Base-by-base conservation (phyloP, 495 filamentous ascomycete genomes). In the Penicillium robsamsonii region DNA sequence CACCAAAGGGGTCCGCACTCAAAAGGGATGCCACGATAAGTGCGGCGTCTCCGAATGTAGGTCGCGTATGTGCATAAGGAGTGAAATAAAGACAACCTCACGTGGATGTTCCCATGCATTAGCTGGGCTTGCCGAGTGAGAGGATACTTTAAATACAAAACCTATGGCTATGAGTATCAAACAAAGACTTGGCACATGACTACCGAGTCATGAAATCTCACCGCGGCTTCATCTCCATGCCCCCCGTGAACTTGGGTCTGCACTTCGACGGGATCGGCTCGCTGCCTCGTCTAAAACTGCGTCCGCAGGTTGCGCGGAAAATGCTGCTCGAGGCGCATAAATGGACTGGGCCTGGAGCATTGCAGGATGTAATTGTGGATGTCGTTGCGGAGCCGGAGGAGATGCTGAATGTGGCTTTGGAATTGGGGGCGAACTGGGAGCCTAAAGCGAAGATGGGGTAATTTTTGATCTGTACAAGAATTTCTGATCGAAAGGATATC, bases 161-260 rank as follows among this genome's bases (percentile, higher is more conserved):
- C n/a, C n/a, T n/a, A n/a, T n/a, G n/a, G n/a, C n/a, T n/a, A n/a
- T n/a, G n/a, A n/a, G n/a, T n/a, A n/a, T n/a, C n/a, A n/a, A n/a
- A n/a, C n/a, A n/a, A n/a, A n/a, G n/a, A n/a, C n/a, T n/a, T n/a
- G 3, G 70, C 74, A 5, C 77, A 80, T 47, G 78, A 81, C 52
- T 81, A 80, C 58, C 70, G 78, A 13, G 64, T 81, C 51, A 81
- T 81, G 77, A 81, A 80, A 56, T 69, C 74, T 10, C 62, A 67
- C 30, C 72, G 78, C 3, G 78, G 78, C 22, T 81, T 77, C 63
- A 61, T 73, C 41, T 75, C 61, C 27, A 79, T 81, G 75, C 79
- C 79, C 0, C 76, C 78, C 0, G 73, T 80, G 6, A 70, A 81
- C 53, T 67, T 81, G 1, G 79, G 79, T 0, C 66, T 81, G 27